These are phyloP conservation scores for Stereum hirsutum DNA, from an alignment of 1,284 basidiomycete species.

Conservation along the genomic window DNA sequence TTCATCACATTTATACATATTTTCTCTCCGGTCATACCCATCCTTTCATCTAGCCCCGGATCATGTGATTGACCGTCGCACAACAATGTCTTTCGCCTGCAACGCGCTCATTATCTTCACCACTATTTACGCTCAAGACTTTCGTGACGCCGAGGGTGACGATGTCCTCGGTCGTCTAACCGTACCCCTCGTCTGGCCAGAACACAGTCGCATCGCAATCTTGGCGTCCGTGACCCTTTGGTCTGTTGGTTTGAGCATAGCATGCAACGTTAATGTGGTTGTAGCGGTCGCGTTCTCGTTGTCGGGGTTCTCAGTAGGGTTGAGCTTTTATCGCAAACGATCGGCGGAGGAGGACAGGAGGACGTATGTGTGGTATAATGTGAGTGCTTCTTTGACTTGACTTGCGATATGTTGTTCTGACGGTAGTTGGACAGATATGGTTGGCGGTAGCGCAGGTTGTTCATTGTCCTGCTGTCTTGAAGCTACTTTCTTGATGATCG, in stretches of 20 bases:
- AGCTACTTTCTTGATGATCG: neutral
- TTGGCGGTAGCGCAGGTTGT: conserved; percentile 9
- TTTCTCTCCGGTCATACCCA: neutral
- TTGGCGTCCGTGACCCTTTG: conserved; percentile 12
- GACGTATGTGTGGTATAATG: conserved; percentile 15
- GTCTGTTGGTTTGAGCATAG: conserved; percentile 11
- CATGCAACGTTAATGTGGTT: conserved; percentile 8
- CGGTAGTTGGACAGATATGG: conserved; percentile 17
- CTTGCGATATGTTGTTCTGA: conserved; percentile 15
- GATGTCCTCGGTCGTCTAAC: conserved; percentile 15
- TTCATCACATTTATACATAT: neutral
- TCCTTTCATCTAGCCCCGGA: neutral
- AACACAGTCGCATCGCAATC: conserved; percentile 12
- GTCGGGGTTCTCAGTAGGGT: conserved; percentile 12
- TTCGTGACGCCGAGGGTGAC: conserved; percentile 18
- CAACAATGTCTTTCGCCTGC: conserved; percentile 14
- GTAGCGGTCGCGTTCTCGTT: conserved; percentile 7
- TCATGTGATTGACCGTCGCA: conserved; percentile 10
- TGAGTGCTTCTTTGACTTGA: conserved; percentile 9
- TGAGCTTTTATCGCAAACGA: conserved; percentile 11
- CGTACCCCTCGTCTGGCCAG: conserved; percentile 16
- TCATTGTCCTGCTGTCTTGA: conserved; percentile 6
- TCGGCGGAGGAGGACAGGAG: conserved; percentile 8
- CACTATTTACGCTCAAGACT: conserved; percentile 20
- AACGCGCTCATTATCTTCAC: conserved; percentile 18